Evolutionary conservation across 2,329 filamentous ascomycete species (phyloP), one percentile per base, ranked within the genome.

Genomic region (Cytospora piceae): DNA sequence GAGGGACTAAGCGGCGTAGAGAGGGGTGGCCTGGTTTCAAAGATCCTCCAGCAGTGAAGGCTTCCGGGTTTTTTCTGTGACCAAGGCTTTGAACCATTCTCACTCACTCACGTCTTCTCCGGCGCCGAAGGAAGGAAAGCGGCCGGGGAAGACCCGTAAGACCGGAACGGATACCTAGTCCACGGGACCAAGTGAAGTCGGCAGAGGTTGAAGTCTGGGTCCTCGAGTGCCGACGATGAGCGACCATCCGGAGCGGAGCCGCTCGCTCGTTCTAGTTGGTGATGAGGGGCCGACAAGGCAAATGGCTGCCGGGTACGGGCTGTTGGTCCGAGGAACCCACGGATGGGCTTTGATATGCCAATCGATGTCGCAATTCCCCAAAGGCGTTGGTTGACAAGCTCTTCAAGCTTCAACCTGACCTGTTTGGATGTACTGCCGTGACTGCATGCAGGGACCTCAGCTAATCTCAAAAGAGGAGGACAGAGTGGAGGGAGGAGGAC

Each of bases 191-290:
- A 22, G 4, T 24, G n/a, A 49, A 14, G 46, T 49, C 46, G 46
- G 46, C n/a, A 49, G 46, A 49, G 46, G 46, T 49, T 49, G 22
- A 22, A 49, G 46, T 49, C 46, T 49, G 20, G 39, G n/a, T 46
- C 42, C 42, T 46, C 11, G 20, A 20, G 17, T 20, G 12, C 39
- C 39, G 39, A 42, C 39, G 17, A 42, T 15, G 39, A n/a, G 17
- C 39, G 39, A 8, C 46, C 42, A 24, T 49, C 46, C 46, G 46
- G 46, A 24, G 46, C 46, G 46, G 46, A 49, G 46, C n/a, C 46
- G n/a, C n/a, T 46, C 42, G 6, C 12, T 37, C 24, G 8, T 24
- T 49, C 27, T 29, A n/a, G 9, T 24, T 49, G n/a, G 46, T 22
- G 46, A 14, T 24, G 46, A 12, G 39, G 39, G 39, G 20, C n/a